Evolutionary conservation across 2,329 filamentous ascomycete genomes (phyloP), one percentile per base, ranked within the genome.

Genomic region (Zarea fungicola): DNA sequence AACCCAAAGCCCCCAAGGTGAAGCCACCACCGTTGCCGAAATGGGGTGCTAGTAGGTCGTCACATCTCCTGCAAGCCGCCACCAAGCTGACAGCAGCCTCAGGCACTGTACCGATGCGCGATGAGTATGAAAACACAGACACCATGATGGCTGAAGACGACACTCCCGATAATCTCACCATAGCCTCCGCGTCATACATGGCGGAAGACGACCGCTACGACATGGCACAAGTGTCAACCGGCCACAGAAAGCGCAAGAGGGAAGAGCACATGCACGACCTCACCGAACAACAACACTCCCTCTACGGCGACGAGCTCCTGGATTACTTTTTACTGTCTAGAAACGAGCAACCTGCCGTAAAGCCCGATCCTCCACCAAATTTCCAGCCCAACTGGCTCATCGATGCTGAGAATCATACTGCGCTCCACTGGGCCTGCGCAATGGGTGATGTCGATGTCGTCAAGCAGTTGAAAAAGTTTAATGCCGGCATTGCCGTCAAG

Each of bases 391-490:
- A 99, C 66, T 87, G 89, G 65, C 77, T 85, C n/a, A 96, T 99
- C 54, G 93, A 99, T 64, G 87, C 90, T 36, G 90, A 95, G 59
- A 85, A 85, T 9, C 91, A 97, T 62, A 95, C 90, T 3, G 91
- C 92, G 6, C 78, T 99, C 56, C 93, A 99, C 64, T 99, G 93
- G 93, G 93, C 91, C 16, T 90, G 89, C 46, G 89, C 93, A 21
- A 99, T 99, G 92, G 93, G 93, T 51, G 93, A 97, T 57, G 75
- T 96, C 25, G 87, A 92, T 42, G 88, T 97, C 14, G 89, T 96
- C 53, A 89, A 85, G 65, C 87, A 95, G 65, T 75, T 99, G 16
- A 85, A 93, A 58, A 78, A 83, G 34, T 89, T 91, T 52, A 85
- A 87, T 35, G 90, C 92, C 10, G 82, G 82, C 52, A 75, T 89